Base-by-base conservation (phyloP, 2,329 filamentous ascomycete genomes). In the Diaporthe sp. region DNA sequence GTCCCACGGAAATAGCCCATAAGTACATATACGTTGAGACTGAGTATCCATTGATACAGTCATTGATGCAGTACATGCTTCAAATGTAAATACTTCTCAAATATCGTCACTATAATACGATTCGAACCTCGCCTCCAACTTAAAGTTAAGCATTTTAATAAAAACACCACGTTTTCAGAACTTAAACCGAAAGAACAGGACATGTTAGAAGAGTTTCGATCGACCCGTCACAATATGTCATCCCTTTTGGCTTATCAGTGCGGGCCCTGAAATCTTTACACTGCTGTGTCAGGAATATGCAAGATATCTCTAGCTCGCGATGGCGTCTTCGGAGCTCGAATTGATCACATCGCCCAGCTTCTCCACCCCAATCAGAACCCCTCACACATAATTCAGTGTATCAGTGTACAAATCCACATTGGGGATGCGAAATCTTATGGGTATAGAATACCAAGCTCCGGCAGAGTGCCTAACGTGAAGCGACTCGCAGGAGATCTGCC, bases 271-370 rank as follows among this genome's bases (percentile, higher is more conserved):
- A 12, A 25, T n/a, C 12, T 5, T 7, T 13, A 13, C 2, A 22
- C 33, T 60, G 22, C 57, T 60, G 22, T 6, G 5, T 60, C n/a
- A 7, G 22, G 35, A 22, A 6, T 40, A 15, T 61, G 35, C 38
- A 13, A 13, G 17, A 45, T 5, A 45, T 15, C 30, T 58, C 55
- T 61, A 61, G 58, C 58, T 61, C 17, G 58, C 17, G 38, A 61
- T 61, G 58, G 38, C 58, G 58, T 42, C 58, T 61, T 61, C 58
- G 38, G 58, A 19, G 58, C 58, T 22, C 13, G 0, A 61, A 61
- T 35, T 61, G 58, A 61, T 19, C 38, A 42, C 58, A 61, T 61
- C n/a, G 58, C 58, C 38, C 25, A 61, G 58, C 38, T 61, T 61
- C 58, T 25, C 58, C 58, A 61, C 58, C n/a, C n/a, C 38, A 30